Conservation (phyloP, 2,329 filamentous ascomycete genomes). For the Penicillium sp. region DNA sequence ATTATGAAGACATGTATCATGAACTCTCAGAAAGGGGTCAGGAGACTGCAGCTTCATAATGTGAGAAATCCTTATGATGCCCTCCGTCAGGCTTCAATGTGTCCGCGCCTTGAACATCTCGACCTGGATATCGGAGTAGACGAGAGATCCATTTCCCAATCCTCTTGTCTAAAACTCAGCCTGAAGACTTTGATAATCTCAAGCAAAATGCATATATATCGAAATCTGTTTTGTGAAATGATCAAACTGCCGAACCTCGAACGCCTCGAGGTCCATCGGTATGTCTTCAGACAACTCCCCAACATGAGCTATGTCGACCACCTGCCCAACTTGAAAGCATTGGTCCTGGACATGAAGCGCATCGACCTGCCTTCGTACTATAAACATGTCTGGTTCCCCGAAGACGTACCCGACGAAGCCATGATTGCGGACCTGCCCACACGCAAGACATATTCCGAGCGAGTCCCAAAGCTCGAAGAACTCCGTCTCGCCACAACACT, state of each 20-base stretch:
- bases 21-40: constrained; percentile 8
- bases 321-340: constrained; percentile 5
- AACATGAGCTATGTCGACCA: not conserved
- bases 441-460: not conserved
- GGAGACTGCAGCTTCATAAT: constrained; percentile 6
- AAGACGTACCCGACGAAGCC: not conserved
- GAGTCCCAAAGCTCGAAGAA: constrained; percentile 10
- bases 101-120: constrained; percentile 10
- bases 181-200: constrained; percentile 22
- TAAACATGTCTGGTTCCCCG: not conserved
- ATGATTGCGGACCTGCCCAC: not conserved
- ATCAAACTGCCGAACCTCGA: constrained; percentile 25
- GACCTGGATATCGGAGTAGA: not conserved
- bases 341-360: not conserved
- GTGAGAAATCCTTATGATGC: constrained; percentile 6
- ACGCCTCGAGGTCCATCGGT: constrained; percentile 5
- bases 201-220: constrained; percentile 16
- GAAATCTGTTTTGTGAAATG: not conserved
- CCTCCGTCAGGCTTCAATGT: constrained; percentile 1
- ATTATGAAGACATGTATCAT: constrained; percentile 2
- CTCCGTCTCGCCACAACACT: not conserved
- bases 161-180: not conserved
- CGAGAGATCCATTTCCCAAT: constrained; percentile 3
- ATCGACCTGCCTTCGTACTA: not conserved
- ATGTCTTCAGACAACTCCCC: not conserved